These are phyloP conservation scores for Pichia sporocuriosa DNA, from an alignment of 805 yeast species.

Conservation along the genomic window DNA sequence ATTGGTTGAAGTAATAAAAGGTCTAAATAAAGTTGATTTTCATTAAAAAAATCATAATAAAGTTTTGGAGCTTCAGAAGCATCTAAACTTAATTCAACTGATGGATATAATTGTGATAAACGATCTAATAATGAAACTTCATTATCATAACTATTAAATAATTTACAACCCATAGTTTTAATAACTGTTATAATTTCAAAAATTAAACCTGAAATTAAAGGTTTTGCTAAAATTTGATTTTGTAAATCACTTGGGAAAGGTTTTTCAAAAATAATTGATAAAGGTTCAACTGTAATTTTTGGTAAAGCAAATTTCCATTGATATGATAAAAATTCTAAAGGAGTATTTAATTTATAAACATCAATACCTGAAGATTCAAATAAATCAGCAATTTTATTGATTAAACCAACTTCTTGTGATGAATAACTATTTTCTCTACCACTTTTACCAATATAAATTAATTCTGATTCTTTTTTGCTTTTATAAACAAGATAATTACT, in stretches of 20 bases:
- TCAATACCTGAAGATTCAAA: slow-evolving; percentile 36
- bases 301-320: slow-evolving; percentile 87
- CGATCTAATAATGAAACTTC: slow-evolving; percentile 51
- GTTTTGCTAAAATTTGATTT: slow-evolving; percentile 74
- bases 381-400: slow-evolving; percentile 32
- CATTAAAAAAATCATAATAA: slow-evolving; percentile 59
- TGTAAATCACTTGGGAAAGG: slow-evolving; percentile 53
- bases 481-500: slow-evolving; percentile 31
- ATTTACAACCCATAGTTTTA: slow-evolving; percentile 69
- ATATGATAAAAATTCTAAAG: slow-evolving; percentile 56
- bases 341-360: slow-evolving; percentile 43
- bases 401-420: slow-evolving; percentile 34
- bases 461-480: slow-evolving; percentile 37
- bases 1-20: slow-evolving; percentile 79
- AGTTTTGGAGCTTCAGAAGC: slow-evolving; percentile 47
- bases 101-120: slow-evolving; percentile 44
- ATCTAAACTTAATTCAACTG: slow-evolving; percentile 21
- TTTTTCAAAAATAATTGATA: slow-evolving; percentile 67
- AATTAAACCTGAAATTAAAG: slow-evolving; percentile 73
- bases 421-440: slow-evolving; percentile 40
- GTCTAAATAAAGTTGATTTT: slow-evolving; percentile 60
- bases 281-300: slow-evolving; percentile 68
- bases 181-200: slow-evolving; percentile 67
- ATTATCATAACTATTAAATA: slow-evolving; percentile 63
- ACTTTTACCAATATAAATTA: slow-evolving; percentile 36